These are phyloP conservation scores for Heterococcus sp. DNA, from an alignment of 108 stramenopile genomes.

Conservation along the genomic window DNA sequence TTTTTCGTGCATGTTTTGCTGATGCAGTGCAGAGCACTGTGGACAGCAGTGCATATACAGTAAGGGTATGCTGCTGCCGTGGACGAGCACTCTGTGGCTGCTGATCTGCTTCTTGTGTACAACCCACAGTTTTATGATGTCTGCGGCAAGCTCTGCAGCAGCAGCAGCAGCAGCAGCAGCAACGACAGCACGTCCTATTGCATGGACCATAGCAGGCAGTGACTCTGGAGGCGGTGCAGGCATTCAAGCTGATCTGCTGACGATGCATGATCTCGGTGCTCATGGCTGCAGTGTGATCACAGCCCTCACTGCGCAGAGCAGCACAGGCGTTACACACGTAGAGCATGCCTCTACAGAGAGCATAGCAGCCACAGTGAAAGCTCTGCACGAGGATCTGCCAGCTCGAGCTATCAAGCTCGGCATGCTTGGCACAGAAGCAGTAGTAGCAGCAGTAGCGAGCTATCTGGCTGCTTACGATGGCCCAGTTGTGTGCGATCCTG, in stretches of 20 bases:
- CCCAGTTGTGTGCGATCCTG: conserved; percentile 79
- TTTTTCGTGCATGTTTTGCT: background rate
- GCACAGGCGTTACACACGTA: conserved; percentile 33
- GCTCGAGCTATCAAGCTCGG: conserved; percentile 81
- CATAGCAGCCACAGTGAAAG: conserved; percentile 14
- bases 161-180: conserved; percentile 3
- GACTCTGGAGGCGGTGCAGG: conserved; percentile 93
- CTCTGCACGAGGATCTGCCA: conserved; percentile 70
- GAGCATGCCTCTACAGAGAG: conserved; percentile 33
- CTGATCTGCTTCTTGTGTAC: background rate
- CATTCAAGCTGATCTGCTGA: conserved; percentile 86
- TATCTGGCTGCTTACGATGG: conserved; percentile 58
- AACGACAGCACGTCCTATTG: too few relatives aligned
- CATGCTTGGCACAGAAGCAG: conserved; percentile 74
- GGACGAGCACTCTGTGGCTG: too few relatives aligned
- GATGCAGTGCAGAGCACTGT: too few relatives aligned
- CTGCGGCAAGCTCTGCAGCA: background rate
- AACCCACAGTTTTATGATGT: background rate
- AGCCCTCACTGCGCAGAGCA: conserved; percentile 66
- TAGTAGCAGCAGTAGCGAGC: conserved; percentile 66
- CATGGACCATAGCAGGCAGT: conserved; percentile 87
- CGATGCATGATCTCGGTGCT: conserved; percentile 67
- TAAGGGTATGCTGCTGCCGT: too few relatives aligned
- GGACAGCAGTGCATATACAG: too few relatives aligned
- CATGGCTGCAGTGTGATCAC: conserved; percentile 89